Base-by-base conservation (phyloP, 2,329 filamentous ascomycete genomes). In the Fusarium buxicola region DNA sequence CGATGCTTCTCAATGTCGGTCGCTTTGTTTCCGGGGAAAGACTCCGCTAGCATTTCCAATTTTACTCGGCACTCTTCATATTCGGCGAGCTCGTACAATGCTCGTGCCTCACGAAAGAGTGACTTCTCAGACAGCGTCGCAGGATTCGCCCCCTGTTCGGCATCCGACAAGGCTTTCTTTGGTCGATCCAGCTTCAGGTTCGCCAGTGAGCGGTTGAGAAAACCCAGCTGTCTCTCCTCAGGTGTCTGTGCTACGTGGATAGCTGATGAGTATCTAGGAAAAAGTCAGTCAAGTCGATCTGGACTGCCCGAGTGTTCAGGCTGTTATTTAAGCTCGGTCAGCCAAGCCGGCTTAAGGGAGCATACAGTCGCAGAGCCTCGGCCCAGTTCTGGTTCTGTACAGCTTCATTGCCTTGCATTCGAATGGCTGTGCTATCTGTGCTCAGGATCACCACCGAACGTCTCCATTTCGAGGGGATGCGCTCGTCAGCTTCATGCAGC, bases 91-190 rank as follows among this genome's bases (percentile, higher is more conserved):
- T 72, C 60, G 46, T 84, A 84, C 0, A 82, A 71, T 0, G 81
- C 81, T 51, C 73, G 76, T 1, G 78, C 76, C 44, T 81, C 75
- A 2, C 82, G 77, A 58, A 78, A 81, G 3, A 81, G 70, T 0
- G 72, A 72, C 60, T 82, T 84, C 43, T 84, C 81, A 1, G 74
- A 72, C 0, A 69, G 59, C 0, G 60, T 43, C 1, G 51, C 30
- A 8, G 40, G 52, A 27, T 65, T 21, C 5, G 49, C 40, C 1
- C 65, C 69, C 8, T 54, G 35, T 4, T 50, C 34, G 2, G 72
- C 72, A 57, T 79, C 76, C 0, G 46, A 13, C 2, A 80, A 57
- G 2, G 77, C 75, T 28, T 71, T 64, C 30, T 70, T 69, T 1
- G 63, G 63, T 18, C 69, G 71, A 1, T 58, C 60, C 13, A 76